Base-by-base conservation (phyloP, 148 eudicot genomes). In the Rhododendron williamsianum region DNA sequence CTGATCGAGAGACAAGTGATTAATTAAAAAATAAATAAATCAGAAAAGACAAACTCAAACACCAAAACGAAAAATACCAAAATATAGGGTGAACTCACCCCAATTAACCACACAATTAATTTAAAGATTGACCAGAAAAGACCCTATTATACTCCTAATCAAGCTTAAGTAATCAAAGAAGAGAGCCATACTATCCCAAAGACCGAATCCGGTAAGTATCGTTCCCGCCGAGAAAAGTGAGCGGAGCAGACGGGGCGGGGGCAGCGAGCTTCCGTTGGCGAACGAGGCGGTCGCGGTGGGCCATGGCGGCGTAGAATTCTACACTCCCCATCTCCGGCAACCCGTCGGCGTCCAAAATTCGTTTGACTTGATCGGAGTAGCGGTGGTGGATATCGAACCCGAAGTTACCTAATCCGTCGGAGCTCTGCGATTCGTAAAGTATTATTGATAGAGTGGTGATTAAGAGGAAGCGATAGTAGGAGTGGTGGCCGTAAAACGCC, bases 371-470 rank as follows among this genome's bases (percentile, higher is more conserved):
- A 74, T 93, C 98, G 43, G 99, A 96, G 48, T 93, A 93, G 5
- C 95, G 89, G 84, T 96, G 99, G 76, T 95, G 99, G 19, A 95
- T 86, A 76, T 90, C 89, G 81, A 92, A 96, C 8, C 96, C 97
- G 76, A 93, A 89, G 9, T 90, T 86, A 38, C 89, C 91, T 11
- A 85, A 92, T 1, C 90, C 95, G 48, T 89, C 30, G 71, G 90
- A 87, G 58, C 87, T 83, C 86, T 81, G 54, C 13, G 81, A 83
- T 23, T 73, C 88, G 76, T 56, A 85, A 82, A 77, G 54, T 79
- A 81, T 35, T 45, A 90, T 41, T 85, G 84, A 81, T 85, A 82
- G 38, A 7, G 27, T 23, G 0, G 18, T 23, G 36, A 56, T 8
- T 18, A 54, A 33, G 7, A 52, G 9, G 27, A 19, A 21, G 60